phyloP scores from a whole-genome alignment of 2,329 filamentous ascomycete genomes.

The Botrytis medusae region DNA sequence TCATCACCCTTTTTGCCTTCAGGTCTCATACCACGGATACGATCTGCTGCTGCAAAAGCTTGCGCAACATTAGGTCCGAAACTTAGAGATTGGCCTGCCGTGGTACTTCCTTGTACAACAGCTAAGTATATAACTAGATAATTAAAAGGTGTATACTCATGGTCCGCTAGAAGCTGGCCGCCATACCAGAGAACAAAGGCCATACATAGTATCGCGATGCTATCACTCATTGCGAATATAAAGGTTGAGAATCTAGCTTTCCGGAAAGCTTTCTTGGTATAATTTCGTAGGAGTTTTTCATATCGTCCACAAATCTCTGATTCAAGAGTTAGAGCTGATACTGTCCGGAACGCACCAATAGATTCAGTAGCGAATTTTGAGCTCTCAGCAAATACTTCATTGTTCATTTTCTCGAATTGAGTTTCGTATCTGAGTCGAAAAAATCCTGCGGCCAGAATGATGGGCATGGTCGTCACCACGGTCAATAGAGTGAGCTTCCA shows the following conservation, averaged over 20 bases:
- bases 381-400: constrained; percentile 58
- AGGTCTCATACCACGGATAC: constrained; percentile 49
- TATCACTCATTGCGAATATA: constrained; percentile 55
- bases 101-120: constrained; percentile 52
- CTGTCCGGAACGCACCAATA: constrained; percentile 63
- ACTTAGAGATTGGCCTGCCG: constrained; percentile 53
- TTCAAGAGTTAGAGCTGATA: constrained; percentile 62
- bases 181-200: constrained; percentile 55
- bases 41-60: constrained; percentile 58
- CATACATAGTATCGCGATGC: constrained; percentile 56
- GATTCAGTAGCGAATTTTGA: constrained; percentile 64
- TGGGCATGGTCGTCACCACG: constrained; percentile 56
- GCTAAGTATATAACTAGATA: constrained; percentile 58
- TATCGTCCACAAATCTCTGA: constrained; percentile 54
- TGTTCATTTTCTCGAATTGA: constrained; percentile 57
- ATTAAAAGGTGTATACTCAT: constrained; percentile 45
- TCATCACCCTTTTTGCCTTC: constrained; percentile 11
- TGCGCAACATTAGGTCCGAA: constrained; percentile 57
- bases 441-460: constrained; percentile 48
- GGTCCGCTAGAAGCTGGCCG: constrained; percentile 14
- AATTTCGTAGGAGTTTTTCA: constrained; percentile 46
- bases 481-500: constrained; percentile 75
- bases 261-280: constrained; percentile 49
- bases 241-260: constrained; percentile 50
- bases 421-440: constrained; percentile 53